Evolutionary conservation across 1,284 basidiomycete species (phyloP), one percentile per base, ranked within the genome.

Genomic region (Inonotus hispidus): DNA sequence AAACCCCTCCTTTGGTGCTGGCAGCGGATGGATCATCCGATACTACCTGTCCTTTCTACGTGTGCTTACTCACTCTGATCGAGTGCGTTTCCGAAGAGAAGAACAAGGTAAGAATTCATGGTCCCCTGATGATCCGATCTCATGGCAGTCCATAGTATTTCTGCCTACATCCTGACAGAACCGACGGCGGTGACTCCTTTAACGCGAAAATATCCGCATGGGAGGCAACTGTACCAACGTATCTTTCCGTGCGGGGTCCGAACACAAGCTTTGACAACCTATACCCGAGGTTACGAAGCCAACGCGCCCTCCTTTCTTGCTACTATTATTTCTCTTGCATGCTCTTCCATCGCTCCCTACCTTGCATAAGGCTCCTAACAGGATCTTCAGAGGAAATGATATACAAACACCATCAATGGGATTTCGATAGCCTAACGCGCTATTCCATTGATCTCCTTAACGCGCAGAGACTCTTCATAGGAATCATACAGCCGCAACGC

Each of bases 71-170:
- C 58, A 67, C 70, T 29, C 70, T 83, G 1, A 71, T 74, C 46
- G 71, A 74, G 39, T 63, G 81, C 41, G 70, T 77, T 35, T 72
- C 72, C 32, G 79, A 80, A 58, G 73, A 73, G 37, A 69, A 77
- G n/a, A 71, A 75, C 54, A 76, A 72, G 67, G 77, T 79, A 58
- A 63, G 71, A n/a, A 68, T 38, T 8, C 32, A 8, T 32, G 32
- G 32, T 32, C 32, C 8, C 8, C 8, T 32, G 8, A 32, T 32
- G 4, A 32, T 4, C 32, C 4, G 32, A 14, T 16, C 41, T 43
- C 41, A 43, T 43, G 3, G 7, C 7, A 43, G 16, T 60, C 35
- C 32, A 14, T 41, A 62, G 60, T 58, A 58, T 47, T 47, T 62
- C 27, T 53, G 56, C 41, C 16, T 62, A 27, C 60, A 54, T 39